phyloP scores from a whole-genome alignment of 2,329 filamentous ascomycete genomes.

The Claviceps purpurea region DNA sequence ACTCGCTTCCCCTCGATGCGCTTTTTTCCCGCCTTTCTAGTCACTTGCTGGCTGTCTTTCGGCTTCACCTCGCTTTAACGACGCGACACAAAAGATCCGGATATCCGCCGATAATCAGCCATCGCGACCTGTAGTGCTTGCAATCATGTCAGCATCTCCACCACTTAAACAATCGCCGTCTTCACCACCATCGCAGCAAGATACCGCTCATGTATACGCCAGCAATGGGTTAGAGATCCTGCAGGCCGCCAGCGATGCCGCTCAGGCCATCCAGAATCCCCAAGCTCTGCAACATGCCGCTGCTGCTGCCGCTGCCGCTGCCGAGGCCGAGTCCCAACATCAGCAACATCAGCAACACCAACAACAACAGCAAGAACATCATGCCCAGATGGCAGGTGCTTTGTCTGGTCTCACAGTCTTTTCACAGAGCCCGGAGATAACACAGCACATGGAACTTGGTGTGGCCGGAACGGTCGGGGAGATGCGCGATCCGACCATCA shows the following conservation, averaged over 20 bases:
- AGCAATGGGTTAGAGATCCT: slow-evolving; percentile 33
- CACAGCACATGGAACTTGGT: slow-evolving; percentile 3
- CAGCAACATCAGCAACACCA: slow-evolving; percentile 1
- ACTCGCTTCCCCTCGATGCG: background rate
- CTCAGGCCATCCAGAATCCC: slow-evolving; percentile 24
- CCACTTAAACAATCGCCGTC: slow-evolving; percentile 11
- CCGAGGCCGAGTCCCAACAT: slow-evolving; percentile 14
- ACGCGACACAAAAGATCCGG: slow-evolving; percentile 21
- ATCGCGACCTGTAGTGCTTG: slow-evolving; percentile 15
- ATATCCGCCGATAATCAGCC: slow-evolving; percentile 31
- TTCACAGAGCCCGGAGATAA: background rate
- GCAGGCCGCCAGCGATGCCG: slow-evolving; percentile 31
- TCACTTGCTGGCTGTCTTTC: slow-evolving; percentile 10
- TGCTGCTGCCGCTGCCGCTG: slow-evolving; percentile 22
- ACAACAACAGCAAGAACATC: slow-evolving; percentile 4
- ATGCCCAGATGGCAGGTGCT: background rate
- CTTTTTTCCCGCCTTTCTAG: background rate
- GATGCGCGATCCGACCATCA: slow-evolving; percentile 28
- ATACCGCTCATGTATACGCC: slow-evolving; percentile 28
- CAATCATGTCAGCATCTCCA: slow-evolving; percentile 15
- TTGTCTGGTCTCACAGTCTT: background rate
- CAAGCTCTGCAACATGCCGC: slow-evolving; percentile 27
- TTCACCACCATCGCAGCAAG: slow-evolving; percentile 10
- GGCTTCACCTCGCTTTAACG: slow-evolving; percentile 27
- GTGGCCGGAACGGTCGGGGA: slow-evolving; percentile 8